Evolutionary conservation across 768 basidiomycete species (phyloP).

Genomic region (Tylopilus plumbeoviolaceoides): DNA sequence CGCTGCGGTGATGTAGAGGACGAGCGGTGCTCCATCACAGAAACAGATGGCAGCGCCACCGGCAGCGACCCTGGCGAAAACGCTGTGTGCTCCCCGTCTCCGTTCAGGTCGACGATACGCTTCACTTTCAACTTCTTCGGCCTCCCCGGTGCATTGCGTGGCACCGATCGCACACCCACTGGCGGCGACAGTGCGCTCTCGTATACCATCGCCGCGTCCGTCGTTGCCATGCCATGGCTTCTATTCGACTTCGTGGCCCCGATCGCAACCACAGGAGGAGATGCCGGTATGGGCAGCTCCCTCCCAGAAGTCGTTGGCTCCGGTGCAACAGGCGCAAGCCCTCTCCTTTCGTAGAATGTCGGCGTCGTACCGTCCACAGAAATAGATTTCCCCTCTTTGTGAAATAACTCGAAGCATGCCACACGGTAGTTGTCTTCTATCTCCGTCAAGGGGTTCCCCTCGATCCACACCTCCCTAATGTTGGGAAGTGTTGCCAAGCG

Average conservation of each 20-base stretch:
- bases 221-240: constrained; percentile 14
- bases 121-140: constrained; percentile 59
- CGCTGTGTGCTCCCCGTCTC: constrained; percentile 35
- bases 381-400: constrained; percentile 75
- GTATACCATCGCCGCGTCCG: constrained; percentile 20
- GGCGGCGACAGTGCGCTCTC: constrained; percentile 28
- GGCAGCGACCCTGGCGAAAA: constrained; percentile 22
- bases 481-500: constrained; percentile 77
- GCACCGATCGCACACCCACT: constrained; percentile 38
- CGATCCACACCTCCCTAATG: constrained; percentile 75
- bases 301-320: constrained; percentile 51
- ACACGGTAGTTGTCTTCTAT: constrained; percentile 68
- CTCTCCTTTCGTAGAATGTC: constrained; percentile 66
- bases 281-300: constrained; percentile 45
- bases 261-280: constrained; percentile 61
- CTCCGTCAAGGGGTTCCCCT: constrained; percentile 79
- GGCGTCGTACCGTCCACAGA: constrained; percentile 72
- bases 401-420: constrained; percentile 80
- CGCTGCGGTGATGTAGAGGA: constrained; percentile 17
- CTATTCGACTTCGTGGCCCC: constrained; percentile 30
- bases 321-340: constrained; percentile 44
- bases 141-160: constrained; percentile 42
- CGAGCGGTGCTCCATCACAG: constrained; percentile 3
- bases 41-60: constrained; percentile 1
- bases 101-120: constrained; percentile 77